Percentiles rank a stretch among this genome's conserved stretches.
Conservation (phyloP, 2,329 filamentous ascomycete species). For the Cryphonectria japonica region DNA sequence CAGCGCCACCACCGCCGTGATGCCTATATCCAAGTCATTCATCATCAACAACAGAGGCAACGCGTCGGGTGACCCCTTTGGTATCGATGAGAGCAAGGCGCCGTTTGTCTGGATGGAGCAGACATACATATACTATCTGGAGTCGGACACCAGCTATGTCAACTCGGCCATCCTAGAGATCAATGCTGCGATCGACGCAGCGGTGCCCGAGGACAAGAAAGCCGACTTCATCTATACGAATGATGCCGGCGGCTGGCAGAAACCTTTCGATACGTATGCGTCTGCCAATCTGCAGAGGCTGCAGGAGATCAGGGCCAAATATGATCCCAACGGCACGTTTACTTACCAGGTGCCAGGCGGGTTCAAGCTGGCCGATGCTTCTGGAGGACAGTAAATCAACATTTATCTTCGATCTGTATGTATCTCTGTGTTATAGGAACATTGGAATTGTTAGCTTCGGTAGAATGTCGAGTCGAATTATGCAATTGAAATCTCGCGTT, state of each 20-base stretch:
- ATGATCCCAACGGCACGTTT: conserved; percentile 21
- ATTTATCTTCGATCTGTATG: not conserved
- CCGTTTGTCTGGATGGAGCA: conserved; percentile 15
- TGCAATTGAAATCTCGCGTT: not conserved
- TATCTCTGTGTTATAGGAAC: not conserved
- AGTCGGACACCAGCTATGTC: not conserved
- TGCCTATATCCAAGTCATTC: conserved; percentile 17
- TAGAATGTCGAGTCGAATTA: not conserved
- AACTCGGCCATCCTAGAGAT: conserved; percentile 4
- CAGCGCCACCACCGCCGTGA: conserved; percentile 7
- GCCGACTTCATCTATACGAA: conserved; percentile 18
- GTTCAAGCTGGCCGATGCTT: conserved; percentile 18
- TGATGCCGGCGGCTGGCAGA: conserved; percentile 17
- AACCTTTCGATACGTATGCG: conserved; percentile 12
- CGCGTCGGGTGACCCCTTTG: conserved; percentile 8
- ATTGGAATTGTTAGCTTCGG: not conserved
- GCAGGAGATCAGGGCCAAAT: conserved; percentile 24
- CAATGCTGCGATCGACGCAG: conserved; percentile 8
- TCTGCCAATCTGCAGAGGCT: conserved; percentile 15
- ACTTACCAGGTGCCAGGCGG: conserved; percentile 22
- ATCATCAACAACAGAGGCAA: conserved; percentile 2
- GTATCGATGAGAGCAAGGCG: conserved; percentile 13
- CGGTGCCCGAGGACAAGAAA: conserved; percentile 10
- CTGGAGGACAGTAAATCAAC: not conserved
- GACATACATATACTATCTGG: not conserved